phyloP scores from a whole-genome alignment of 1,139 yeast species.

The Yamadazyma sp. region DNA sequence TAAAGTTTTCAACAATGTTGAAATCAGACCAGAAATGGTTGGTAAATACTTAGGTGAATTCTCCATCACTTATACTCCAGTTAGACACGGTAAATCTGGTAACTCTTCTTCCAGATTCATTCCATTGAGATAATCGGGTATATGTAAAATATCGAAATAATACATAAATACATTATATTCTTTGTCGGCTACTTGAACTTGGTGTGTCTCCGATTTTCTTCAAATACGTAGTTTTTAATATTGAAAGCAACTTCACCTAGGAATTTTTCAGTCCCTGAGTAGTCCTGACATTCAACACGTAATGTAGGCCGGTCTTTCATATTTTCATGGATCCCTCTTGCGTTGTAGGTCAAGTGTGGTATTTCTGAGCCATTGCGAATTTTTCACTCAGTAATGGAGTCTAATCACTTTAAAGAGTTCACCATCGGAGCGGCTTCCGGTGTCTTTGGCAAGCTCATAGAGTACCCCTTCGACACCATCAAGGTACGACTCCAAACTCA shows the following conservation, averaged over 20 bases:
- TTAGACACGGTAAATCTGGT: slow-evolving; percentile 99
- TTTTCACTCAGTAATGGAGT: background rate
- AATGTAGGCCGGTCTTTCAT: too few species aligned
- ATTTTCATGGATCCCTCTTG: too few species aligned
- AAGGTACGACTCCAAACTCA: slow-evolving; percentile 75
- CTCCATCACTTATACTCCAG: slow-evolving; percentile 99
- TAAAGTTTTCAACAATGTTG: slow-evolving; percentile 99
- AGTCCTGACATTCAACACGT: too few species aligned
- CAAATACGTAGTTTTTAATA: too few species aligned
- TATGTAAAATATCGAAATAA: slow-evolving; percentile 8
- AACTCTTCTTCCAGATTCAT: slow-evolving; percentile 85
- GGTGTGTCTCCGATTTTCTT: too few species aligned
- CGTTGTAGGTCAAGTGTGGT: too few species aligned
- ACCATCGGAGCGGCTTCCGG: slow-evolving; percentile 64
- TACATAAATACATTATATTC: slow-evolving; percentile 1
- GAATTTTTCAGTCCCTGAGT: too few species aligned
- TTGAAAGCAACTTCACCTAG: too few species aligned
- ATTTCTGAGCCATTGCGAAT: too few species aligned
- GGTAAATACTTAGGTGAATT: slow-evolving; percentile 99
- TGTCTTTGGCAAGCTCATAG: slow-evolving; percentile 78
- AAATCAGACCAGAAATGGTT: slow-evolving; percentile 98
- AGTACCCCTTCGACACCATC: slow-evolving; percentile 90
- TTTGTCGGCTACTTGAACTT: background rate
- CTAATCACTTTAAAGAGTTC: slow-evolving; percentile 36
- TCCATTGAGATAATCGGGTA: slow-evolving; percentile 52